Base-by-base conservation (phyloP, 495 filamentous ascomycete species). In the Parathielavia hyrcaniae region DNA sequence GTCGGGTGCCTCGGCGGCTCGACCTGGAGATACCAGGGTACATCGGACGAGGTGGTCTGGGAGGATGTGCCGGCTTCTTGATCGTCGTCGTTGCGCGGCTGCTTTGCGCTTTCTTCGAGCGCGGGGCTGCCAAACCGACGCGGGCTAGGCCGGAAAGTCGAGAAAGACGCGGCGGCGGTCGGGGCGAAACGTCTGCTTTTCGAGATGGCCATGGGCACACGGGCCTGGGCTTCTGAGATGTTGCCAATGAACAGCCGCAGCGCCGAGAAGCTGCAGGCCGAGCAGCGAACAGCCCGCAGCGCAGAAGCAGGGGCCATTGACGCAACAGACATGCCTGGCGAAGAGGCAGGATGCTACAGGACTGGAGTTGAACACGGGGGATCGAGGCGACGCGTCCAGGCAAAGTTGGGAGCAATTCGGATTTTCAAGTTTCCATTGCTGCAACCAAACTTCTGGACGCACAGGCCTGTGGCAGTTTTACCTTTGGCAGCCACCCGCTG, bases 11-110 rank as follows among this genome's bases (percentile, higher is more conserved):
- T 68, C 1, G 76, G 75, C 19, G 75, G 67, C 60, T 90, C 79
- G 61, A 87, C 84, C 68, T 90, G 85, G 43, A 97, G 81, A 72
- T 96, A 97, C 93, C 93, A 98, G 7, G 92, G 91, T 1, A 62
- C 64, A 9, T 68, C 66, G 9, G 55, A 48, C 26, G 22, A 48
- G 39, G 14, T 43, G 30, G 61, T 22, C 11, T 45, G 56, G 8
- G 50, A 11, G 8, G 59, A n/a, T 1, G 34, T 16, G 1, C 20
- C 45, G 32, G 39, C n/a, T 12, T 45, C 38, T 5, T 55, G 34
- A 19, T 41, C 54, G 26, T 51, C 39, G n/a, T 53, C 22, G 36
- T 55, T 17, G 17, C 8, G 45, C 34, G 26, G 12, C 16, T 45
- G 17, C 4, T 56, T 45, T 8, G 16, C 16, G 12, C 39, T 44